phyloP scores from a whole-genome alignment of 192 early-diverging fungal species.

The Entomortierella parvispora region DNA sequence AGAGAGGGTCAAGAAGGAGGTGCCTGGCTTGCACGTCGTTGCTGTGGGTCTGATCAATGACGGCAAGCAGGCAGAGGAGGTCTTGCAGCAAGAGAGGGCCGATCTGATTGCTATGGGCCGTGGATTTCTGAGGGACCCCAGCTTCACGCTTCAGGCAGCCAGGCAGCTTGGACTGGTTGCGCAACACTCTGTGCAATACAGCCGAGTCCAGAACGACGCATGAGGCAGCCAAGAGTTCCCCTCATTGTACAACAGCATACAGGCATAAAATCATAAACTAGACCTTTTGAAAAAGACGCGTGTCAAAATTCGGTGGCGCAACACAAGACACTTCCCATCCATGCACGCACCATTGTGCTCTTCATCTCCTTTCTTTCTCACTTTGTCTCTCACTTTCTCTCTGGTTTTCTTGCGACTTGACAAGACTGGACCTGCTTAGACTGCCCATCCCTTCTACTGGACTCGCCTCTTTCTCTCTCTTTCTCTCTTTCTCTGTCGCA shows the following conservation, averaged over 20 bases:
- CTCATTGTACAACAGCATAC: too few species aligned
- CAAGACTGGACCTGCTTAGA: too few species aligned
- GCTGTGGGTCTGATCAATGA: conserved; percentile 81
- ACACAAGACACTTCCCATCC: too few species aligned
- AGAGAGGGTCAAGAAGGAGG: conserved; percentile 64
- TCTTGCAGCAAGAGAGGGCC: conserved; percentile 69
- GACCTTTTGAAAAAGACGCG: too few species aligned
- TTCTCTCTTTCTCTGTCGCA: background rate
- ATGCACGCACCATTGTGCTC: too few species aligned
- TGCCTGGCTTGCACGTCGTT: conserved; percentile 60
- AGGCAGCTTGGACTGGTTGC: conserved; percentile 70
- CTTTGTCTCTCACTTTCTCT: too few species aligned
- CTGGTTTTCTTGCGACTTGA: background rate
- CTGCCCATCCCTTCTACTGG: background rate
- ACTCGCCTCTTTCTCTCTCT: background rate
- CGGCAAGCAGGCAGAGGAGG: conserved; percentile 72
- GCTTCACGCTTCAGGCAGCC: conserved; percentile 72
- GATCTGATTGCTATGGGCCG: conserved; percentile 82
- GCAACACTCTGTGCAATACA: conserved; percentile 70
- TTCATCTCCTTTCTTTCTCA: background rate
- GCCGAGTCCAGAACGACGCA: too few species aligned
- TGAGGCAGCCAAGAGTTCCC: too few species aligned
- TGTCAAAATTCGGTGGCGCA: too few species aligned
- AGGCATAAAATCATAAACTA: too few species aligned
- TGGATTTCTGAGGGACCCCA: conserved; percentile 72